Evolutionary conservation across 768 basidiomycete genomes (phyloP).

Genomic region (Calocera cornea): DNA sequence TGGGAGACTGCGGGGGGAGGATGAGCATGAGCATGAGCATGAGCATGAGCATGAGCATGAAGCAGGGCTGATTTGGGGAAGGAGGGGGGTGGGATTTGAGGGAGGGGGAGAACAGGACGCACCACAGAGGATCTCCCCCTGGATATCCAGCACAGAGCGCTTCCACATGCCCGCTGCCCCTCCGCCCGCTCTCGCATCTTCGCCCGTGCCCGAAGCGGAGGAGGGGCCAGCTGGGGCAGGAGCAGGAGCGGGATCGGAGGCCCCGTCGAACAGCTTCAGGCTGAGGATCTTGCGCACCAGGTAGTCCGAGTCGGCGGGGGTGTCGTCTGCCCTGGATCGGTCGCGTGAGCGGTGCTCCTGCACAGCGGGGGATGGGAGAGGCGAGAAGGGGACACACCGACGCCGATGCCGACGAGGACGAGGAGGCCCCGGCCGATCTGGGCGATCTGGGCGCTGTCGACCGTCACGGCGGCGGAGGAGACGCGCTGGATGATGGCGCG

Average conservation of each 20-base stretch:
- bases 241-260: too few relatives aligned
- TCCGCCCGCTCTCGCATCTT: constrained; percentile 15
- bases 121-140: constrained; percentile 80
- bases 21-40: too few relatives aligned
- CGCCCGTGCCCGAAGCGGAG: constrained; percentile 7
- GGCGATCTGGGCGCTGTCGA: constrained; percentile 66
- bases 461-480: constrained; percentile 69
- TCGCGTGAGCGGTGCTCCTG: constrained; percentile 5
- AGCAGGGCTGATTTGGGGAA: too few relatives aligned
- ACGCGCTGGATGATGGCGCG: constrained; percentile 79
- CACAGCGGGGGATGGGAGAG: constrained; percentile 7
- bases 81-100: background rate
- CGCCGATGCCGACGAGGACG: constrained; percentile 80
- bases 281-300: constrained; percentile 74
- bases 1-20: constrained; percentile 78
- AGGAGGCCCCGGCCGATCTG: constrained; percentile 74
- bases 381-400: constrained; percentile 36
- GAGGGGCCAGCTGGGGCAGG: too few relatives aligned
- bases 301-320: constrained; percentile 49
- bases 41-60: too few relatives aligned
- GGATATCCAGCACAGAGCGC: constrained; percentile 69
- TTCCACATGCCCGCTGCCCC: constrained; percentile 61
- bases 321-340: constrained; percentile 52
- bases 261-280: constrained; percentile 59
- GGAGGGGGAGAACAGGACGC: constrained; percentile 10